Percentiles rank a stretch among this genome's conserved stretches.
phyloP scores from a whole-genome alignment of 345 rosid species.

The Gossypium longicalyx region DNA sequence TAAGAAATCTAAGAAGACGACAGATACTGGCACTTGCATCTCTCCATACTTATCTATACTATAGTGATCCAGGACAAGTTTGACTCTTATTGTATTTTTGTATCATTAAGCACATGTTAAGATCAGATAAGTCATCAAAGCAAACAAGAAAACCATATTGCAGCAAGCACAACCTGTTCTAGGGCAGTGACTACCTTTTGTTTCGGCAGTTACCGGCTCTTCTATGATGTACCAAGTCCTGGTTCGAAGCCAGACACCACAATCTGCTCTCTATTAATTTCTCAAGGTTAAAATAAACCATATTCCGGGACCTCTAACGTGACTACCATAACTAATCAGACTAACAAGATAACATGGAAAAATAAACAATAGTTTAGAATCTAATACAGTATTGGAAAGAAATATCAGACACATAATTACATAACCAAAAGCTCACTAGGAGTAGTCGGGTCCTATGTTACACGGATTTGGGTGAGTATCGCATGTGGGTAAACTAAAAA shows the following conservation, averaged over 20 bases:
- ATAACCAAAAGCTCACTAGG: too few species aligned
- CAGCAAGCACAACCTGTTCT: not conserved
- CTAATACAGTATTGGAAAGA: not conserved
- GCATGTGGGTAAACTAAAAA: too few species aligned
- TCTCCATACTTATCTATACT: not conserved
- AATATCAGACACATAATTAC: not conserved
- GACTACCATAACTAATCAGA: not conserved
- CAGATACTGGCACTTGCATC: not conserved
- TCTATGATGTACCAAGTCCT: not conserved
- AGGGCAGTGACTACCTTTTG: not conserved
- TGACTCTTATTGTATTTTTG: not conserved
- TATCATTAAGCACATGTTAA: not conserved
- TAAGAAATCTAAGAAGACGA: not conserved
- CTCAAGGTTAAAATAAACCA: not conserved
- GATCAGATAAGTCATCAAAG: not conserved
- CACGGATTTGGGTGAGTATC: too few species aligned
- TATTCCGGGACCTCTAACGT: not conserved
- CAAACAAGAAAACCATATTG: not conserved
- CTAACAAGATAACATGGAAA: not conserved
- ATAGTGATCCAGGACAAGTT: not conserved
- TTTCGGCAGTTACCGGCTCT: not conserved
- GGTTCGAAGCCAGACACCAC: not conserved
- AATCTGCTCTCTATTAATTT: not conserved
- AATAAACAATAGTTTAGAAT: not conserved
- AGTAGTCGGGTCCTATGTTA: too few species aligned